A percentile compares a stretch with the other conserved stretches of the same genome.
Conservation (phyloP, 192 early-diverging fungal genomes). For the Linnemannia schmuckeri region DNA sequence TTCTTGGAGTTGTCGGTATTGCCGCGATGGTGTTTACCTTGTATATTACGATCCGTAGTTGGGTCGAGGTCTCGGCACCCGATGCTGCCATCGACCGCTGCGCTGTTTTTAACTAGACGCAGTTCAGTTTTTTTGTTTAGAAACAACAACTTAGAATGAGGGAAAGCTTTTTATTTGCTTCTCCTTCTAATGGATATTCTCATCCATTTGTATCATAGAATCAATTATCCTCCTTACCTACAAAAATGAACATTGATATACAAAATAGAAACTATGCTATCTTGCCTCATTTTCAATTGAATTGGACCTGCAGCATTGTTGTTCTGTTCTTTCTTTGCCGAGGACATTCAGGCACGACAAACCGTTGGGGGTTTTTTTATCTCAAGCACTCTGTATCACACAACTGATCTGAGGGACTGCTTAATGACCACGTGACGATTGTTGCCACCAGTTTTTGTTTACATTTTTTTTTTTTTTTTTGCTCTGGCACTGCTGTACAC, state of each 20-base stretch:
- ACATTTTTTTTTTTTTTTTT: neutral
- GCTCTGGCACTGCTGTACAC: neutral
- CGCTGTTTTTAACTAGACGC: constrained; percentile 15
- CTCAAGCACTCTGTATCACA: too few species aligned
- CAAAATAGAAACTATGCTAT: neutral
- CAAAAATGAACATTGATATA: neutral
- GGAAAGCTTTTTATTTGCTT: neutral
- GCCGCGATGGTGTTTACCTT: constrained; percentile 83
- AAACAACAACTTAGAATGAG: neutral
- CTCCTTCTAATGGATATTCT: neutral
- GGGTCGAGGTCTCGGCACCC: constrained; percentile 41
- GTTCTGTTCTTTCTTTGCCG: neutral
- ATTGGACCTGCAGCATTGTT: neutral
- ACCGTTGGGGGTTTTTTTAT: too few species aligned
- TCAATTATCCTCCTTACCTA: neutral
- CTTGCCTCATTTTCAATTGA: neutral
- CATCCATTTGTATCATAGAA: constrained; percentile 9
- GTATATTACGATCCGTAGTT: constrained; percentile 73
- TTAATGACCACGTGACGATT: neutral
- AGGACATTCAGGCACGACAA: neutral
- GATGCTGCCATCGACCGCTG: constrained; percentile 40
- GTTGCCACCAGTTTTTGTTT: constrained; percentile 2
- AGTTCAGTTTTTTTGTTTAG: neutral
- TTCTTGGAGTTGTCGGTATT: constrained; percentile 75
- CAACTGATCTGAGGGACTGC: neutral